These are phyloP conservation scores for Pichia sp. DNA, from an alignment of 1,139 yeast genomes.

Conservation along the genomic window DNA sequence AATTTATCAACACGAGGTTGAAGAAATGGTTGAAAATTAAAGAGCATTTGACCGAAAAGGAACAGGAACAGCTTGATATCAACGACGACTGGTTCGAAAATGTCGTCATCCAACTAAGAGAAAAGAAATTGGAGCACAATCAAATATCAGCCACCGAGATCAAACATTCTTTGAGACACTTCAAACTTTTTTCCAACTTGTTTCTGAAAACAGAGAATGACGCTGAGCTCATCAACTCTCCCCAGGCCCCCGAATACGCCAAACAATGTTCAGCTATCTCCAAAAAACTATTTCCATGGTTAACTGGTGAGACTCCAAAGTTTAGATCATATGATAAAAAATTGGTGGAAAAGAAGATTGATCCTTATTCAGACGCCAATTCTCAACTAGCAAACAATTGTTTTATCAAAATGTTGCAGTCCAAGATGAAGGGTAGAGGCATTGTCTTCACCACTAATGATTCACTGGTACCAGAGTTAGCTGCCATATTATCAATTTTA, in stretches of 20 bases:
- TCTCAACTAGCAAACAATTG: conserved; percentile 24
- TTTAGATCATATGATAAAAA: conserved; percentile 24
- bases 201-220: conserved; percentile 19
- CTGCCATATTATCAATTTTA: conserved; percentile 42
- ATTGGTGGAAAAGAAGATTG: conserved; percentile 13
- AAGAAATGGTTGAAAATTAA: conserved; percentile 28
- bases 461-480: conserved; percentile 41
- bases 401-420: conserved; percentile 40
- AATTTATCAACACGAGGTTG: conserved; percentile 26
- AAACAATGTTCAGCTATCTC: conserved; percentile 8
- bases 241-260: conserved; percentile 8
- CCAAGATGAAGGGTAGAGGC: conserved; percentile 43
- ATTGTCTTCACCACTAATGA: conserved; percentile 48
- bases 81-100: conserved; percentile 25
- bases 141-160: conserved; percentile 26
- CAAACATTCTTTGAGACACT: conserved; percentile 23
- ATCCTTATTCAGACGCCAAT: conserved; percentile 14
- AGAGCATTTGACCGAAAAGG: conserved; percentile 22
- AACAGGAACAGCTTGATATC: conserved; percentile 22
- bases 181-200: conserved; percentile 26
- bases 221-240: not conserved
- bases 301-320: conserved; percentile 27
- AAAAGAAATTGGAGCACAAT: conserved; percentile 25
- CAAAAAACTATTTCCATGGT: conserved; percentile 27
- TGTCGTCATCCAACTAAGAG: conserved; percentile 20